These are phyloP conservation scores for Drechslerella coelobrocha DNA, from an alignment of 2,329 filamentous ascomycete species.

Conservation along the genomic window DNA sequence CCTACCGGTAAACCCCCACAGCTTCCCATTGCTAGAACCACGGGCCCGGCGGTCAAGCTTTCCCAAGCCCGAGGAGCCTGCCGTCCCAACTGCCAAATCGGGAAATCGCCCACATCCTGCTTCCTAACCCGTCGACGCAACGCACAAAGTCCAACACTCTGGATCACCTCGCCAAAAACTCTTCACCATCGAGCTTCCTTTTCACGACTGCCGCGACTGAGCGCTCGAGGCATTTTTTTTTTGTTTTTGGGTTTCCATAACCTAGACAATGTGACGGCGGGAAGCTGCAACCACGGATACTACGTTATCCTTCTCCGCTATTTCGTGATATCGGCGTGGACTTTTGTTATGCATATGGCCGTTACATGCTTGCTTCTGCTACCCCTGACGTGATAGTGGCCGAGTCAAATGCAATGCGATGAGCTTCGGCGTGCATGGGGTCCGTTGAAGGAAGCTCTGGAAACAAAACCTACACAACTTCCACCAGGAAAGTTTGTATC, in stretches of 20 bases:
- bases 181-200: neutral
- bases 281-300: slow-evolving; percentile 10
- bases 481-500: too few species aligned
- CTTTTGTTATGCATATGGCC: neutral
- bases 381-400: too few species aligned
- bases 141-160: slow-evolving; percentile 22
- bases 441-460: too few species aligned
- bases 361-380: neutral
- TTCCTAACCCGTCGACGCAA: slow-evolving; percentile 28
- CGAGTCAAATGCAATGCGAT: too few species aligned
- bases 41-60: neutral
- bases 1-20: too few species aligned
- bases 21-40: too few species aligned
- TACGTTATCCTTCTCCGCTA: neutral
- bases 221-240: neutral
- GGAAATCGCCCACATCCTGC: neutral
- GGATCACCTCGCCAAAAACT: neutral
- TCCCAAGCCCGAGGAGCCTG: neutral
- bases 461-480: too few species aligned
- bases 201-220: neutral
- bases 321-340: neutral
- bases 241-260: neutral
- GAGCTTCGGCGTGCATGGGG: too few species aligned
- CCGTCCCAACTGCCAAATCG: neutral
- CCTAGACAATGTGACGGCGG: neutral